Base-by-base conservation (phyloP, 2,329 filamentous ascomycete genomes). In the Penicillium rolfsii region DNA sequence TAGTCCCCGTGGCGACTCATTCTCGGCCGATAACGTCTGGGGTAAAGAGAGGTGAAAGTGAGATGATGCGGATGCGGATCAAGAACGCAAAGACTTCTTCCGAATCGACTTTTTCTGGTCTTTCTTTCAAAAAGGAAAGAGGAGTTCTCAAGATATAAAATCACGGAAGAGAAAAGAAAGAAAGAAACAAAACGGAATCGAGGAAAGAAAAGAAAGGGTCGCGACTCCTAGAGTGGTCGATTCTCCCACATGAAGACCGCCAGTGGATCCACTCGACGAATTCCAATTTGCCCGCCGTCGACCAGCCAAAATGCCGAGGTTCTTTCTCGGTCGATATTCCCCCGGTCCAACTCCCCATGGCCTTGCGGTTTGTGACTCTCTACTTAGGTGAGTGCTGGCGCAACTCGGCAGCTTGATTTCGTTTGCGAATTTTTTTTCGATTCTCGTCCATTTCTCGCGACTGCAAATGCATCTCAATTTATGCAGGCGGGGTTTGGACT, bases 1-100 rank as follows among this genome's bases (percentile, higher is more conserved):
- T 80, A 79, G 64, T 79, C 75, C 49, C 73, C 69, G 45, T 69
- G 60, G 43, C 63, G 67, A 66, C 74, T 78, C 76, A 79, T 78
- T 63, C 53, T 70, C 69, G 69, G 67, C 69, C 68, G 70, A 72
- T 68, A 69, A 30, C 52, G 38, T 65, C 59, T 43, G 62, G 63
- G 60, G 60, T 64, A 61, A 45, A 38, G 40, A 14, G 26, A 52
- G 35, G 55, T 22, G 22, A 19, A n/a, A 35, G 55, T 35, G 40
- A 52, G 48, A 36, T 36, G 35, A 46, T 36, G 35, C 35, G 35
- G 26, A 52, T 36, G 22, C 41, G 58, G 53, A 36, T 43, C 60
- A 60, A 57, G 57, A 63, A 49, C 16, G 49, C 41, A 45, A 36
- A 33, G 30, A 58, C 36, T 40, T 53, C 43, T 57, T 45, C 22